Evolutionary conservation across 2,329 filamentous ascomycete species (phyloP).

Genomic region (Keithomyces neogunnii): DNA sequence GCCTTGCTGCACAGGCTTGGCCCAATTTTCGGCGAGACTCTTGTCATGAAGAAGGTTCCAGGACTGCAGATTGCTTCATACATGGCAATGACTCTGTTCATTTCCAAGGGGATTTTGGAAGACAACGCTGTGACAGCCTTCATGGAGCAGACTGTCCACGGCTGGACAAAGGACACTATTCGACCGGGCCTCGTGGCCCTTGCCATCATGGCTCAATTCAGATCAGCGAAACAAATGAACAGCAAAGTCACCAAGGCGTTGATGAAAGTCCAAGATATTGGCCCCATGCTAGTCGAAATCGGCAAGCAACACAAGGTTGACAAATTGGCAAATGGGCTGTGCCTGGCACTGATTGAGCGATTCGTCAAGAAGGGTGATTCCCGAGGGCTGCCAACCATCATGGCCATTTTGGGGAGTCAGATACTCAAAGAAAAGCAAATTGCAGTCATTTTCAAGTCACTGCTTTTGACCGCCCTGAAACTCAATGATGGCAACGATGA

Average conservation of each 20-base stretch:
- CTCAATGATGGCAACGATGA: conserved; percentile 46
- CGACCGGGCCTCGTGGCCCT: conserved; percentile 71
- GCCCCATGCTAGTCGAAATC: conserved; percentile 51
- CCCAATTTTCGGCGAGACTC: conserved; percentile 67
- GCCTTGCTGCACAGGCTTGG: conserved; percentile 59
- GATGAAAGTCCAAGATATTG: conserved; percentile 53
- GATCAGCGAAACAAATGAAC: conserved; percentile 61
- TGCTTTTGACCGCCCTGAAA: conserved; percentile 53
- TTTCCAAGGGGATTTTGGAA: conserved; percentile 70
- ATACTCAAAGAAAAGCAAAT: conserved; percentile 56
- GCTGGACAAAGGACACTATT: conserved; percentile 67
- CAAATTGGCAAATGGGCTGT: conserved; percentile 64
- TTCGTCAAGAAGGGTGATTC: conserved; percentile 51
- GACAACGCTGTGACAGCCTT: conserved; percentile 75
- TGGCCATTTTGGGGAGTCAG: conserved; percentile 49
- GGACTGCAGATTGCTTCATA: conserved; percentile 82
- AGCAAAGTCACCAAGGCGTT: conserved; percentile 61
- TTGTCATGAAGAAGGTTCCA: conserved; percentile 66
- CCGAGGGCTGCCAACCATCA: conserved; percentile 49
- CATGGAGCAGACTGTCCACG: conserved; percentile 78
- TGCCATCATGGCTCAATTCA: conserved; percentile 72
- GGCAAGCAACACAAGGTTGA: conserved; percentile 59
- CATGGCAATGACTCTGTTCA: conserved; percentile 81
- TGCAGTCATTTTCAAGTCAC: conserved; percentile 55
- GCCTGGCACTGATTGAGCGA: conserved; percentile 54